Conservation (phyloP, 2,329 filamentous ascomycete species). For the Fusarium fracticaudum region DNA sequence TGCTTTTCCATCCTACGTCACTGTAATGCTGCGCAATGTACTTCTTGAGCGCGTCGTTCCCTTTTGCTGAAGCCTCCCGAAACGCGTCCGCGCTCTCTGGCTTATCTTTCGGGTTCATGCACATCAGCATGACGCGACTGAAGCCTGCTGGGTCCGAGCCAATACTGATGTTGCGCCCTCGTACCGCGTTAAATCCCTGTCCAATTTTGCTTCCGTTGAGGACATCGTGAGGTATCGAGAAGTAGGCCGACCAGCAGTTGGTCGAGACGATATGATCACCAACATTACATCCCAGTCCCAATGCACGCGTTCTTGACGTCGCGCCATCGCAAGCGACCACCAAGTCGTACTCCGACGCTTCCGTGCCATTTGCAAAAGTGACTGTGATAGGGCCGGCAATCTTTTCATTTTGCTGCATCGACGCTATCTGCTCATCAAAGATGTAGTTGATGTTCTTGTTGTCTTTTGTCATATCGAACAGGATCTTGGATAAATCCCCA, state of each 20-base stretch:
- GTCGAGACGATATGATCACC: slow-evolving; percentile 1
- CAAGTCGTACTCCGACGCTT: slow-evolving; percentile 8
- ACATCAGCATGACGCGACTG: slow-evolving; percentile 49
- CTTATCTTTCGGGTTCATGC: slow-evolving; percentile 45
- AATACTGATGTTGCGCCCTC: slow-evolving; percentile 51
- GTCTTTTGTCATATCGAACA: slow-evolving; percentile 5
- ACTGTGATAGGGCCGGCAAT: not conserved
- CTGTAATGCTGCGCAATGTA: slow-evolving; percentile 52
- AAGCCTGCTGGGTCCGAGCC: slow-evolving; percentile 46
- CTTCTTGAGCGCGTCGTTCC: slow-evolving; percentile 44
- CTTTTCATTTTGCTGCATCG: slow-evolving; percentile 5
- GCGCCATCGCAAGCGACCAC: slow-evolving; percentile 16
- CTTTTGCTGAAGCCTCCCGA: slow-evolving; percentile 49
- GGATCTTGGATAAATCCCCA: slow-evolving; percentile 7
- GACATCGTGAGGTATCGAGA: slow-evolving; percentile 51
- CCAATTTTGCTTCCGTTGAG: slow-evolving; percentile 50
- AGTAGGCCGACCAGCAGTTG: slow-evolving; percentile 55
- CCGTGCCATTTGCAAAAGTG: slow-evolving; percentile 3
- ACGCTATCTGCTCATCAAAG: slow-evolving; percentile 13
- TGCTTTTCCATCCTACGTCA: slow-evolving; percentile 57
- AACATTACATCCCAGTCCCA: slow-evolving; percentile 7
- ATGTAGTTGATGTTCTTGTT: slow-evolving; percentile 13
- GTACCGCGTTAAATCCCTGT: slow-evolving; percentile 48
- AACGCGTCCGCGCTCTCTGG: slow-evolving; percentile 46
- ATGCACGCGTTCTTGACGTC: not conserved